These are phyloP conservation scores for Abrus precatorius DNA, from an alignment of 306 rosid species.

Conservation along the genomic window DNA sequence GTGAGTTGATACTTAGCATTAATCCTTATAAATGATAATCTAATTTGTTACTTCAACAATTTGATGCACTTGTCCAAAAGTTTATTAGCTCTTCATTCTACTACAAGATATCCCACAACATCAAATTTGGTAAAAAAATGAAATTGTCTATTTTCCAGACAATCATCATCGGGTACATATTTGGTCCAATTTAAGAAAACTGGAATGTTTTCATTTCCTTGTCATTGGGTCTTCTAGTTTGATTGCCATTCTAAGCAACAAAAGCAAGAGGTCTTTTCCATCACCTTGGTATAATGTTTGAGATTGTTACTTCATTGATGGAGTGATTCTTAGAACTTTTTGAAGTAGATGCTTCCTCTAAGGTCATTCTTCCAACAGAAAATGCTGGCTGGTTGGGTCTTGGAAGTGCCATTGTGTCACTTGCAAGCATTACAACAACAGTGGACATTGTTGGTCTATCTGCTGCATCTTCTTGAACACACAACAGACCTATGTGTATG, in stretches of 20 bases:
- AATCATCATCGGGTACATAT: background rate
- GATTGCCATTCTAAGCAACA: background rate
- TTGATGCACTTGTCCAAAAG: no score
- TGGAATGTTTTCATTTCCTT: background rate
- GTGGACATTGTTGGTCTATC: conserved; percentile 59
- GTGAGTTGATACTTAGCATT: no score
- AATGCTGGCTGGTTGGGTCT: conserved; percentile 55
- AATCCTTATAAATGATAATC: no score
- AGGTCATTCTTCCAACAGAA: conserved; percentile 31
- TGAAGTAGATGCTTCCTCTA: background rate
- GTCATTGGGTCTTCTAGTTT: background rate
- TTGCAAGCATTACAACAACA: conserved; percentile 51
- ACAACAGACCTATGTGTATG: conserved; percentile 60
- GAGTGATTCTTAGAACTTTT: conserved; percentile 34
- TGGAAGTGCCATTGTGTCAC: conserved; percentile 49
- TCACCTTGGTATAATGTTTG: conserved; percentile 5
- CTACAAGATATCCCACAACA: no score
- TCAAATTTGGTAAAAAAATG: no score
- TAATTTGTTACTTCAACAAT: no score
- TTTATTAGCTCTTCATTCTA: no score
- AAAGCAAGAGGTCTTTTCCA: background rate
- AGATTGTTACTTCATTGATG: conserved; percentile 23
- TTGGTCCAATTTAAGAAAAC: background rate
- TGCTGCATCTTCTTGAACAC: conserved; percentile 60
- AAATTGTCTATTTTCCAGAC: background rate